phyloP scores from a whole-genome alignment of 352 stramenopile genomes.

The Phytophthora sansomeana region DNA sequence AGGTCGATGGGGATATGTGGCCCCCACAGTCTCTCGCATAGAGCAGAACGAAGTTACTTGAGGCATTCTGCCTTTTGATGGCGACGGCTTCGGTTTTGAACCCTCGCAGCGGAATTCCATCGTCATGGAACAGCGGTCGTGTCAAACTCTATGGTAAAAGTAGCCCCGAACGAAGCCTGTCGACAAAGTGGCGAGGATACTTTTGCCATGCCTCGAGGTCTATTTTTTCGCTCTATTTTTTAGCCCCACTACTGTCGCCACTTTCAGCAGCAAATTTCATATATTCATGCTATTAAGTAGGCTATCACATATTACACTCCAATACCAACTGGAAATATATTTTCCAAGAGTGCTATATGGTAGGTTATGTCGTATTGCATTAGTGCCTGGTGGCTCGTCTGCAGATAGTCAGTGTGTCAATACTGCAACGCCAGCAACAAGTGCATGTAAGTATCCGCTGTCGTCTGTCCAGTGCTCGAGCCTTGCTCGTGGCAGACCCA shows the following conservation, averaged over 20 bases:
- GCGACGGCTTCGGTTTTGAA: not conserved
- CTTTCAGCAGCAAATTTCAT: no score
- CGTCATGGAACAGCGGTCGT: slow-evolving; percentile 7
- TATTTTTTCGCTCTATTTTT: slow-evolving; percentile 22
- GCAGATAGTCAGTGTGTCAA: slow-evolving; percentile 6
- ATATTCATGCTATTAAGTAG: not conserved
- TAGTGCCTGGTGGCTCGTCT: slow-evolving; percentile 33
- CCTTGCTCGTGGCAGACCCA: no score
- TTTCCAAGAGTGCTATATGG: not conserved
- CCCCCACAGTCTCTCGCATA: not conserved
- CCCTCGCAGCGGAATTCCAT: not conserved
- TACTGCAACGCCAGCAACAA: not conserved
- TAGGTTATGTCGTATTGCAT: not conserved
- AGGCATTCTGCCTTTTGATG: not conserved
- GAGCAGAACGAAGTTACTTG: not conserved
- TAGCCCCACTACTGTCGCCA: not conserved
- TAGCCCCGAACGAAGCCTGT: no score
- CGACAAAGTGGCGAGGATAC: slow-evolving; percentile 17
- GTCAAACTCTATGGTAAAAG: slow-evolving; percentile 13
- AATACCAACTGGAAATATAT: no score
- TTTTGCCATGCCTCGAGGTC: slow-evolving; percentile 9
- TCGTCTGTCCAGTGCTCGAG: not conserved
- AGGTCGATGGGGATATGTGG: slow-evolving; percentile 8
- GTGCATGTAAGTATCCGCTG: not conserved
- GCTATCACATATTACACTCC: no score